These are phyloP conservation scores for Aegilops umbellulata DNA, from an alignment of 176 grass and related monocot species.

Conservation along the genomic window DNA sequence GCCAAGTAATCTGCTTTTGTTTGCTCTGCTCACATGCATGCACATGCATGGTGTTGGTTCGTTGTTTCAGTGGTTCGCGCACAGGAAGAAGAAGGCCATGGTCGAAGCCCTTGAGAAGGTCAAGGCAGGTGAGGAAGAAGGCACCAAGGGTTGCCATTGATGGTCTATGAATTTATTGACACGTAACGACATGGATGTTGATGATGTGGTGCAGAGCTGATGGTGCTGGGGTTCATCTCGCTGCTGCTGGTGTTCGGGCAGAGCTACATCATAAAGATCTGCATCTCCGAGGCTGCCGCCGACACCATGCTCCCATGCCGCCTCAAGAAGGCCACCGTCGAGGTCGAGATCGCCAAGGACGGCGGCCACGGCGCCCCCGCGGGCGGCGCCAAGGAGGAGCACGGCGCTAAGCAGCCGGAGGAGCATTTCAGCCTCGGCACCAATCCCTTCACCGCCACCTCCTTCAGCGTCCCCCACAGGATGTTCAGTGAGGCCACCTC, in stretches of 20 bases:
- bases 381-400: too few species aligned
- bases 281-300: constrained; percentile 62
- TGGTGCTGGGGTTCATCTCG: constrained; percentile 96
- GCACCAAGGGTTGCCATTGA: neutral
- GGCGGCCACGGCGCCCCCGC: neutral
- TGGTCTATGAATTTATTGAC: neutral
- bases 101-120: constrained; percentile 94
- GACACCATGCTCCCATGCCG: constrained; percentile 86
- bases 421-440: constrained; percentile 23
- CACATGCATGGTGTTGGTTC: neutral
- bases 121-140: constrained; percentile 57
- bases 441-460: neutral
- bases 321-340: constrained; percentile 10
- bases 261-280: constrained; percentile 82
- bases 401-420: neutral
- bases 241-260: constrained; percentile 84
- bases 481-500: constrained; percentile 31
- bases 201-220: constrained; percentile 52
- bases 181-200: neutral
- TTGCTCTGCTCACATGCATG: neutral
- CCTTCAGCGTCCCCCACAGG: constrained; percentile 1
- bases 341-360: constrained; percentile 10
- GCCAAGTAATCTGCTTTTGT: neutral
- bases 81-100: constrained; percentile 83
- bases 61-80: constrained; percentile 47